Percentiles rank a stretch among this genome's conserved stretches.
Conservation (phyloP, 306 rosid genomes). For the Vigna nakashimae region DNA sequence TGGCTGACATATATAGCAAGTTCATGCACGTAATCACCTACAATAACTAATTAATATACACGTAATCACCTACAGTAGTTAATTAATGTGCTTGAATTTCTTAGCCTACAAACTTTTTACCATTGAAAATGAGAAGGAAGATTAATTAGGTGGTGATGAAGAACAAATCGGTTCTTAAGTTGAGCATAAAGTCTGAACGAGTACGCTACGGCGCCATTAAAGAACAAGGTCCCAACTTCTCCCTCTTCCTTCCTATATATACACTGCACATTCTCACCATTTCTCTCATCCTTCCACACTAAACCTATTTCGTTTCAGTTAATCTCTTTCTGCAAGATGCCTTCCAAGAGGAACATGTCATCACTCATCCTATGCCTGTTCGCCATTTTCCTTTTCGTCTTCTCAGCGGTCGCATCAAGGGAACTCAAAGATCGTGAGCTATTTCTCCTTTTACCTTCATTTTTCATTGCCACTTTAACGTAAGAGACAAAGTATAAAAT, state of each 20-base stretch:
- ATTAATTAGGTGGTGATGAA: not conserved
- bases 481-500: no score
- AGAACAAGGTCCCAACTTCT: not conserved
- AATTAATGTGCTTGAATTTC: not conserved
- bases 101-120: not conserved
- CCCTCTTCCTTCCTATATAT: slow-evolving; percentile 34
- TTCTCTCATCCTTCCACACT: slow-evolving; percentile 11
- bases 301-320: not conserved
- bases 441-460: not conserved
- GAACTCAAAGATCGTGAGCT: not conserved
- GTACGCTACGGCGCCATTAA: not conserved
- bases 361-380: not conserved
- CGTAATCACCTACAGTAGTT: not conserved
- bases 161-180: not conserved
- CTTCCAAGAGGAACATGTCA: not conserved
- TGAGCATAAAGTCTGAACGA: not conserved
- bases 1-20: not conserved
- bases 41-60: not conserved
- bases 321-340: not conserved
- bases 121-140: not conserved
- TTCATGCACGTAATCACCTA: not conserved
- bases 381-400: not conserved
- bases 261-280: not conserved
- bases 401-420: not conserved
- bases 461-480: not conserved